Evolutionary conservation across 2,329 filamentous ascomycete genomes (phyloP).

Genomic region (Thelonectria discophora): DNA sequence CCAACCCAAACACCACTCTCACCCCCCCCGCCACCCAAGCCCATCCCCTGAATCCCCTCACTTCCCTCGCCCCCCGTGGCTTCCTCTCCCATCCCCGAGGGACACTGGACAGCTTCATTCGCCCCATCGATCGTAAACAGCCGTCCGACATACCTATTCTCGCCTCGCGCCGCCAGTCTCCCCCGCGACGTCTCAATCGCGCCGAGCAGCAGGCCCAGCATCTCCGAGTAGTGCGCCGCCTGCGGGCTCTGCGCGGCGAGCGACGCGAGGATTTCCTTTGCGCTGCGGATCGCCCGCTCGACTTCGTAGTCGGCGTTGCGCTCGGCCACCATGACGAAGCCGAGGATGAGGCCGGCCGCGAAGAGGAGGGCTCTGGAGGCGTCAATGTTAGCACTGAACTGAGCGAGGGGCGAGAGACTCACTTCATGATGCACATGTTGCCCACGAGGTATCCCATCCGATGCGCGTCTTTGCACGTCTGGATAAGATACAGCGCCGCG

Average conservation of each 20-base stretch:
- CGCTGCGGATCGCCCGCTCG: slow-evolving; percentile 58
- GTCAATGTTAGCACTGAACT: neutral
- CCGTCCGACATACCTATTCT: slow-evolving; percentile 38
- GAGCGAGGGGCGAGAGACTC: slow-evolving; percentile 31
- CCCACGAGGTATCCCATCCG: slow-evolving; percentile 55
- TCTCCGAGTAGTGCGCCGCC: slow-evolving; percentile 66
- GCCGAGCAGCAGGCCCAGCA: slow-evolving; percentile 57
- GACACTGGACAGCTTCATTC: neutral
- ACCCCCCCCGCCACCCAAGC: neutral
- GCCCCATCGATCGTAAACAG: slow-evolving; percentile 31
- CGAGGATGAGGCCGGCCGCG: slow-evolving; percentile 64
- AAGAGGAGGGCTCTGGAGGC: slow-evolving; percentile 60
- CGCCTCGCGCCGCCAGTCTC: slow-evolving; percentile 28
- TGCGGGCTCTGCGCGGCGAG: slow-evolving; percentile 61
- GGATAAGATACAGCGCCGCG: slow-evolving; percentile 63
- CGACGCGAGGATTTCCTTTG: slow-evolving; percentile 58
- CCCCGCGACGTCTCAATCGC: slow-evolving; percentile 48
- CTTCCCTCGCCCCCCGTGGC: neutral
- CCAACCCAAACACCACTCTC: slow-evolving; percentile 11
- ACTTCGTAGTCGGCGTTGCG: slow-evolving; percentile 54
- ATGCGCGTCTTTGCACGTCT: slow-evolving; percentile 60
- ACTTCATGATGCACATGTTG: slow-evolving; percentile 70
- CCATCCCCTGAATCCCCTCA: slow-evolving; percentile 1
- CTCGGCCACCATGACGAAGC: slow-evolving; percentile 64
- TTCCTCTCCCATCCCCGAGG: neutral